Evolutionary conservation across 805 yeast species (phyloP), one percentile per base, ranked within the genome.

Genomic region (Aciculoconidium aculeatum): DNA sequence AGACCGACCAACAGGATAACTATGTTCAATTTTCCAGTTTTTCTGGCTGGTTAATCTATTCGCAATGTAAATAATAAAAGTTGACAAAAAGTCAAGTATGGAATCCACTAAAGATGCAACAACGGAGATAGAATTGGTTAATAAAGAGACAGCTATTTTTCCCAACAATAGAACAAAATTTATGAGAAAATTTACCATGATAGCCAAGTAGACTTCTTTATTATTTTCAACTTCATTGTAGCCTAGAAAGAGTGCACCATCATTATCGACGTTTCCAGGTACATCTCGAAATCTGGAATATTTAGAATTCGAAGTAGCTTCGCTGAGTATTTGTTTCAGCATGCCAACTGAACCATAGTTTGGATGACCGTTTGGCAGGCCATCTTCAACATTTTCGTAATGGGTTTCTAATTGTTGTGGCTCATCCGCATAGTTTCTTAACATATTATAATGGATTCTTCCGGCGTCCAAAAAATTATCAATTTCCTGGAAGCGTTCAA

Each of bases 71-170:
- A 83, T 83, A 40, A 83, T 82, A 34, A 79, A 58, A 0, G 92
- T 82, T n/a, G 88, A 80, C 32, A 82, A 52, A 31, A 82, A 76
- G 45, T 83, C 94, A 37, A 82, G 65, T 0, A 75, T 61, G 2
- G 90, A 81, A 55, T 82, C 94, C 22, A 83, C 44, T 38, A 82
- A 67, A 1, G 92, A 81, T 0, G 94, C 94, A 28, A 82, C 61
- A 26, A 83, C 72, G 5, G 92, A 81, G 40, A 83, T 72, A 7
- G 94, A 83, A 46, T 62, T 67, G 0, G 90, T 77, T 46, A 77
- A 55, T n/a, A 73, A 38, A 1, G 77, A 74, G 15, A 80, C 85
- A 7, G 67, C 57, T 3, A 67, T 35, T 45, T 82, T 82, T 3
- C 83, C 87, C 2, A 70, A 23, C 28, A 82, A 55, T 30, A 83